These are phyloP conservation scores for Xylaria sp. DNA, from an alignment of 2,329 filamentous ascomycete genomes.

Conservation along the genomic window DNA sequence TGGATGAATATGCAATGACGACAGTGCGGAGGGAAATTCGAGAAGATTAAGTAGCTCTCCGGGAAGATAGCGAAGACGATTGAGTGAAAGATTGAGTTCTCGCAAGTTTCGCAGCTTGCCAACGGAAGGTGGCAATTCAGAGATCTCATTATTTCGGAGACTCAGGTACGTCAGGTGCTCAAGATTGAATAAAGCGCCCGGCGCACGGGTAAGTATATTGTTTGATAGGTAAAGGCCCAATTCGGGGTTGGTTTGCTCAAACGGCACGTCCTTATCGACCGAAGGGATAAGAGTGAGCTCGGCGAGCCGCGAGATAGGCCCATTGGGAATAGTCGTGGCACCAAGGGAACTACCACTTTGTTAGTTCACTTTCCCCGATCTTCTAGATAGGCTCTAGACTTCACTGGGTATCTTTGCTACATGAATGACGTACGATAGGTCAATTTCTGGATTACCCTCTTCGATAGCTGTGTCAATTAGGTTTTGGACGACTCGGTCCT, in stretches of 20 bases:
- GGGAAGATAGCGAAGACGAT: conserved; percentile 65
- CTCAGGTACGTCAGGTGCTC: conserved; percentile 68
- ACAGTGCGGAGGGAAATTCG: conserved; percentile 50
- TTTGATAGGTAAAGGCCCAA: conserved; percentile 66
- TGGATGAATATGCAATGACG: conserved; percentile 61
- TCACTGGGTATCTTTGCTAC: not conserved
- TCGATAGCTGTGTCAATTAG: conserved; percentile 62
- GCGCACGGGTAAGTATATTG: conserved; percentile 63
- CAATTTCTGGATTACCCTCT: conserved; percentile 61
- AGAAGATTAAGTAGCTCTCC: conserved; percentile 66
- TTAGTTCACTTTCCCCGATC: not conserved
- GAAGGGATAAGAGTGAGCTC: conserved; percentile 60
- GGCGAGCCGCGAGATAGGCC: conserved; percentile 61
- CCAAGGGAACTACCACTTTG: conserved; percentile 46
- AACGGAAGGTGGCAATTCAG: conserved; percentile 65
- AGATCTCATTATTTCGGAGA: conserved; percentile 67
- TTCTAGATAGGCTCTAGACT: not conserved
- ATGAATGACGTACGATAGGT: conserved; percentile 62
- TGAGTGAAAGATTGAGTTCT: conserved; percentile 70
- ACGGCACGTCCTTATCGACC: conserved; percentile 62
- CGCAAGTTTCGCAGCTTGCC: conserved; percentile 62
- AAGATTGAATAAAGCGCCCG: conserved; percentile 66
- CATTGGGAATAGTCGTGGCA: conserved; percentile 60
- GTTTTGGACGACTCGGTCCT: conserved; percentile 54
- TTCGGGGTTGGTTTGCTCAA: conserved; percentile 62